Evolutionary conservation across 129 eudicot species (phyloP).

Genomic region (Artemisia tridentata): DNA sequence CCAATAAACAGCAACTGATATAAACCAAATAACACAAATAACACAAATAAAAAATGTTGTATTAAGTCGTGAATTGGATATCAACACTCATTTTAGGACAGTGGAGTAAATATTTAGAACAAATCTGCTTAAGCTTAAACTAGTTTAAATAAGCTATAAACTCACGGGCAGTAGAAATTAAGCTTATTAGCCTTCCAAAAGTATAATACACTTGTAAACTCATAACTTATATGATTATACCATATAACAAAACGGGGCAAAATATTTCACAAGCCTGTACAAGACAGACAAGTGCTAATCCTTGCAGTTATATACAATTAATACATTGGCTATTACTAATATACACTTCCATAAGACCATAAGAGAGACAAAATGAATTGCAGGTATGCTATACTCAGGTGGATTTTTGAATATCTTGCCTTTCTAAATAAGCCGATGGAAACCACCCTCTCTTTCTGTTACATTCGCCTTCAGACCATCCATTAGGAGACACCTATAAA

Average conservation of each 20-base stretch:
- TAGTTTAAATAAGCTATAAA: too few relatives aligned
- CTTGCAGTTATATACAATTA: constrained; percentile 10
- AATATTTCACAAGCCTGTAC: constrained; percentile 8
- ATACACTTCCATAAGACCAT: constrained; percentile 16
- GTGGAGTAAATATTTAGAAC: too few relatives aligned
- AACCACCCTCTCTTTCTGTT: constrained; percentile 85
- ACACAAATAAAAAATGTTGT: too few relatives aligned
- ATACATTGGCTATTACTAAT: constrained; percentile 1
- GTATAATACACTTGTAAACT: too few relatives aligned
- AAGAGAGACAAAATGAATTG: not conserved
- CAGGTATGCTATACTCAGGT: constrained; percentile 1
- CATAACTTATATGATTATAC: not conserved
- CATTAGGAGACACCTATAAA: constrained; percentile 64
- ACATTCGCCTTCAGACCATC: constrained; percentile 97
- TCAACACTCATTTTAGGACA: too few relatives aligned
- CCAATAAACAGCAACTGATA: too few relatives aligned
- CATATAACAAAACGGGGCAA: not conserved
- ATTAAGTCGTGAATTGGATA: too few relatives aligned
- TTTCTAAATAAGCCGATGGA: constrained; percentile 85
- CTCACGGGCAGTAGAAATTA: too few relatives aligned
- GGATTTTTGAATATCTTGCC: constrained; percentile 28
- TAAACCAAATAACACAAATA: too few relatives aligned
- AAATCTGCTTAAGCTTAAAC: too few relatives aligned
- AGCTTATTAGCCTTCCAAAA: too few relatives aligned
- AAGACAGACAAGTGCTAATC: not conserved